These are phyloP conservation scores for Fusarium papillatum DNA, from an alignment of 2,329 filamentous ascomycete genomes.

Conservation along the genomic window DNA sequence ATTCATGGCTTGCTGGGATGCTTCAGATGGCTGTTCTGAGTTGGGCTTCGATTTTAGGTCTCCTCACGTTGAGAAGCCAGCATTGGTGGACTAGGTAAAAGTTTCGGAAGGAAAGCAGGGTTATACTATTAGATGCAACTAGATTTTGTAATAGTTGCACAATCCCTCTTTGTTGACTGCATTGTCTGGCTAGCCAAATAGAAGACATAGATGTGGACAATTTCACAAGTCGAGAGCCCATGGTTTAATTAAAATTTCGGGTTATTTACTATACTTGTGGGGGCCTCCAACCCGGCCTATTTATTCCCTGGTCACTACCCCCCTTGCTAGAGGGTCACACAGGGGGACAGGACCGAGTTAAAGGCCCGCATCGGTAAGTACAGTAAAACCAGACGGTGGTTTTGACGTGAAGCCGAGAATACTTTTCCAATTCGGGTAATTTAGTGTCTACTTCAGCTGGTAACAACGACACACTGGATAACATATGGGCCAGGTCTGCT, in stretches of 20 bases:
- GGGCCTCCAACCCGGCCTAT: too few relatives aligned
- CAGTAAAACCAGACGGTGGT: not conserved
- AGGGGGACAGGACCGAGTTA: not conserved
- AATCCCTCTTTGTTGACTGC: not conserved
- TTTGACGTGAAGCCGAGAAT: not conserved
- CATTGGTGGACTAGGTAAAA: slow-evolving; percentile 6
- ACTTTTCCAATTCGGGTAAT: not conserved
- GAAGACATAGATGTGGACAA: not conserved
- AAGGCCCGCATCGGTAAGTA: not conserved
- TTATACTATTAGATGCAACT: not conserved
- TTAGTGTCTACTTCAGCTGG: not conserved
- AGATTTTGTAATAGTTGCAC: not conserved
- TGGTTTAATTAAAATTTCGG: not conserved
- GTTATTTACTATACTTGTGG: not conserved
- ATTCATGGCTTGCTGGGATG: slow-evolving; percentile 11
- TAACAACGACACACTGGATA: not conserved
- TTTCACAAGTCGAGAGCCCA: not conserved
- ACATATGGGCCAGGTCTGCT: not conserved
- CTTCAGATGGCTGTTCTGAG: slow-evolving; percentile 7
- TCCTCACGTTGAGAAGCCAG: slow-evolving; percentile 12
- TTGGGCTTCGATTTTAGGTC: slow-evolving; percentile 7
- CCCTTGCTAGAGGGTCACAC: not conserved
- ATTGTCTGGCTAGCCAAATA: not conserved
- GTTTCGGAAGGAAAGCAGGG: not conserved
- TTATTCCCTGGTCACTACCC: not conserved